phyloP scores from a whole-genome alignment of 257 asterid species.

The Gentiana macrophylla region DNA sequence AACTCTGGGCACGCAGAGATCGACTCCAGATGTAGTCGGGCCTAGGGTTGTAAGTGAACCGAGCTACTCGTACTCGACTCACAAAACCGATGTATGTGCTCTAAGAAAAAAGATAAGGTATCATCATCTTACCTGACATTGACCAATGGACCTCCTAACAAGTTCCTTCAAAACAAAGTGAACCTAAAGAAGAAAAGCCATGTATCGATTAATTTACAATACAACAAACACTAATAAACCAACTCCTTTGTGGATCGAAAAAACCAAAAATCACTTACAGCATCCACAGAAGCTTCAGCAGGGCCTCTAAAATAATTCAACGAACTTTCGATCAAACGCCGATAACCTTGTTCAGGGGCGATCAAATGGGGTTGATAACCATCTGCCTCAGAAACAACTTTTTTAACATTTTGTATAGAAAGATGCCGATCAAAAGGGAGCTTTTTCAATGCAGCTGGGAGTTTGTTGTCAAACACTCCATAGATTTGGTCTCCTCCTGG shows the following conservation, averaged over 20 bases:
- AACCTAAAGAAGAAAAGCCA: conserved; percentile 34
- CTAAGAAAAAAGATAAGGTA: conserved; percentile 4
- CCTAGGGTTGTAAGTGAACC: too few species aligned
- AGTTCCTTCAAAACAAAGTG: conserved; percentile 87
- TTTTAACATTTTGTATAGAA: conserved; percentile 64
- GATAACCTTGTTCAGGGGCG: conserved; percentile 96
- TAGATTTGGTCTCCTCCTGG: conserved; percentile 88
- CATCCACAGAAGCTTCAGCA: conserved; percentile 92
- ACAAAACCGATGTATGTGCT: too few species aligned
- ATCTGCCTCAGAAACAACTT: conserved; percentile 89
- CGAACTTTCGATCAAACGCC: conserved; percentile 71
- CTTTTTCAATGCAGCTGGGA: conserved; percentile 87
- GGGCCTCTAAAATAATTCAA: conserved; percentile 85
- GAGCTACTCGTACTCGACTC: too few species aligned
- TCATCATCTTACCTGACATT: conserved; percentile 56
- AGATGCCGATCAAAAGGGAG: conserved; percentile 94
- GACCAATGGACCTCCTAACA: conserved; percentile 77
- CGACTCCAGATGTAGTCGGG: too few species aligned
- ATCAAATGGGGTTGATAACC: conserved; percentile 97
- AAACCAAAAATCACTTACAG: conserved; percentile 38
- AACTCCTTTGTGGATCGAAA: not conserved
- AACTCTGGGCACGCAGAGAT: not conserved
- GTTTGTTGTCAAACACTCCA: conserved; percentile 92
- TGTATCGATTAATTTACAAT: conserved; percentile 13
- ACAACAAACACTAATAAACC: conserved; percentile 2